These are phyloP conservation scores for Petunia axillaris DNA, from an alignment of 257 asterid species.

Conservation along the genomic window DNA sequence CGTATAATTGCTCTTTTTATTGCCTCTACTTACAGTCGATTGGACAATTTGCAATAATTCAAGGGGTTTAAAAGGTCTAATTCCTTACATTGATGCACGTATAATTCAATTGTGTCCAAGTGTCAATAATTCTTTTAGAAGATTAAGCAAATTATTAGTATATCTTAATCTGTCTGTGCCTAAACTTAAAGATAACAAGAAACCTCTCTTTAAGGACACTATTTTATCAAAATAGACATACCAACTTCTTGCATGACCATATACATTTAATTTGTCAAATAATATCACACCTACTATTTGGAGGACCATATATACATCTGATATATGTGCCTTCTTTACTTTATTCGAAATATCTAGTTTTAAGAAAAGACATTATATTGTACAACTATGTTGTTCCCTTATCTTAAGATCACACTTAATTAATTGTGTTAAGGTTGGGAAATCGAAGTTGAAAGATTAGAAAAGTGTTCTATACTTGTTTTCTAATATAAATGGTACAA, in stretches of 20 bases:
- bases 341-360: neutral
- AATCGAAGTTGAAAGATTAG: no score
- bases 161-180: neutral
- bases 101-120: neutral
- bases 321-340: neutral
- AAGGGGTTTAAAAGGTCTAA: neutral
- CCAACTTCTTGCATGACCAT: neutral
- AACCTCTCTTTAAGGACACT: neutral
- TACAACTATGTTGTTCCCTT: neutral
- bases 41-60: neutral
- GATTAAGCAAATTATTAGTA: neutral
- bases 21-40: neutral
- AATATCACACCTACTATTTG: neutral
- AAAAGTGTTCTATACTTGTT: no score
- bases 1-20: no score
- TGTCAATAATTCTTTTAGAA: neutral
- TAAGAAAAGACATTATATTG: neutral
- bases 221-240: constrained; percentile 2
- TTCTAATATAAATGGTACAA: no score
- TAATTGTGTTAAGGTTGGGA: neutral
- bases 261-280: neutral
- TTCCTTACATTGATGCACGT: neutral
- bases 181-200: neutral
- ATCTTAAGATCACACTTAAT: neutral
- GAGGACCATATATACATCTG: neutral